Percentiles rank a stretch among this genome's conserved stretches.
phyloP scores from a whole-genome alignment of 2,329 filamentous ascomycete species.

The Colletotrichum orbiculare region DNA sequence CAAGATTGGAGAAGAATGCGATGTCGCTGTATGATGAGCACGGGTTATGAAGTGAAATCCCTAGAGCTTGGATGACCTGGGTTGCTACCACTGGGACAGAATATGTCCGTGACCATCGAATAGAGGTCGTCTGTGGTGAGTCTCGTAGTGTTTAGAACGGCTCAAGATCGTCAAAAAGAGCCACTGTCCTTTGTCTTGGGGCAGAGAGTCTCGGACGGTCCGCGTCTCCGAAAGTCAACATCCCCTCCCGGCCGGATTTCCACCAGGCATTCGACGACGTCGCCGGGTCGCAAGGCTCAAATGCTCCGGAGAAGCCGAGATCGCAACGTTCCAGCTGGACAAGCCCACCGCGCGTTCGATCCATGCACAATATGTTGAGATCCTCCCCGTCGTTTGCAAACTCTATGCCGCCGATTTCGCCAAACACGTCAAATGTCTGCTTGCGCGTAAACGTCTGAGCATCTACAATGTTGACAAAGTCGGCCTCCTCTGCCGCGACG shows the following conservation, averaged over 20 bases:
- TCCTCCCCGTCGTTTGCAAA: slow-evolving; percentile 76
- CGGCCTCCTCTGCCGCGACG: slow-evolving; percentile 80
- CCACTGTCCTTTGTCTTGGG: slow-evolving; percentile 9
- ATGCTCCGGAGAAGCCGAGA: slow-evolving; percentile 39
- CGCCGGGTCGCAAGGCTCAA: slow-evolving; percentile 6
- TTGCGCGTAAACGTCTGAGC: slow-evolving; percentile 71
- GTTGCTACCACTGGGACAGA: neutral
- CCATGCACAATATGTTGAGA: slow-evolving; percentile 75
- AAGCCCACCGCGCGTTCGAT: slow-evolving; percentile 73
- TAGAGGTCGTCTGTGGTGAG: neutral
- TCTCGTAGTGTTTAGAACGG: slow-evolving; percentile 38
- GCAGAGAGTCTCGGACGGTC: neutral
- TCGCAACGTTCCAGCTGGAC: slow-evolving; percentile 68
- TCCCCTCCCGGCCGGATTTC: slow-evolving; percentile 1
- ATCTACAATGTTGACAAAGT: slow-evolving; percentile 78
- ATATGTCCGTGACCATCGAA: slow-evolving; percentile 31
- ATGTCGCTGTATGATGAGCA: neutral
- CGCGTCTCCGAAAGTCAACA: neutral
- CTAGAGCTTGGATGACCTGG: neutral
- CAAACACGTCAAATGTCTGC: slow-evolving; percentile 80
- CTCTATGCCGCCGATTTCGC: slow-evolving; percentile 76
- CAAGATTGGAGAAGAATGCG: neutral
- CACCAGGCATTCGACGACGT: slow-evolving; percentile 21
- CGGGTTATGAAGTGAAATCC: neutral
- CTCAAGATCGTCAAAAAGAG: slow-evolving; percentile 38